Percentiles rank a stretch among this genome's conserved stretches.
These are phyloP conservation scores for Wilcoxina mikolae DNA, from an alignment of 495 filamentous ascomycete genomes.

Conservation along the genomic window DNA sequence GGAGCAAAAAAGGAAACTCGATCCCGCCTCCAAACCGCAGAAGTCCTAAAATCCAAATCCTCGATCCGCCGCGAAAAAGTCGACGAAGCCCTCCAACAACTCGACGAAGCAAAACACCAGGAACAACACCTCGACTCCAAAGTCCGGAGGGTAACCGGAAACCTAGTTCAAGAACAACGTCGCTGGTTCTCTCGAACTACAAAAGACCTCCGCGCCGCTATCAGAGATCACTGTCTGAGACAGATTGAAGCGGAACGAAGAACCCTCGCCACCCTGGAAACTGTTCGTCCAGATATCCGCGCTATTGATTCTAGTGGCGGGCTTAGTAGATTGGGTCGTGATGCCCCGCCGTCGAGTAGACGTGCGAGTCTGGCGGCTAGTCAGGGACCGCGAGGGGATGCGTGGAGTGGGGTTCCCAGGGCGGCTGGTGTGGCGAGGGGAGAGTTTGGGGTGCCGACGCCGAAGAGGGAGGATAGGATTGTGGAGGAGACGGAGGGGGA, in stretches of 20 bases:
- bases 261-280: constrained; percentile 81
- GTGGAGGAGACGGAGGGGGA: constrained; percentile 64
- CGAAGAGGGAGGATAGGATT: constrained; percentile 33
- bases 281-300: constrained; percentile 79
- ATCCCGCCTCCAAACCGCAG: constrained; percentile 65
- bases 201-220: constrained; percentile 57
- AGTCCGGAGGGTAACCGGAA: constrained; percentile 71
- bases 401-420: constrained; percentile 87
- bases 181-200: constrained; percentile 83
- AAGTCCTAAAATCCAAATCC: constrained; percentile 69
- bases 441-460: constrained; percentile 53
- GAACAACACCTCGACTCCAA: constrained; percentile 70
- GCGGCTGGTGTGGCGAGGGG: constrained; percentile 60
- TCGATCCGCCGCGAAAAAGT: constrained; percentile 85
- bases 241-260: constrained; percentile 93
- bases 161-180: constrained; percentile 74
- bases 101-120: constrained; percentile 69
- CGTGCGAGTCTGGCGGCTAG: constrained; percentile 64
- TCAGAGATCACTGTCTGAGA: constrained; percentile 84
- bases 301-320: constrained; percentile 83
- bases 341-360: constrained; percentile 62
- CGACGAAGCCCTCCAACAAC: constrained; percentile 77
- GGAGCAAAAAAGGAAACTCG: constrained; percentile 70
- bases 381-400: constrained; percentile 89
- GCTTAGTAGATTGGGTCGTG: constrained; percentile 72